Conservation (phyloP, 192 early-diverging fungal species). For the Backusella macrospora region DNA sequence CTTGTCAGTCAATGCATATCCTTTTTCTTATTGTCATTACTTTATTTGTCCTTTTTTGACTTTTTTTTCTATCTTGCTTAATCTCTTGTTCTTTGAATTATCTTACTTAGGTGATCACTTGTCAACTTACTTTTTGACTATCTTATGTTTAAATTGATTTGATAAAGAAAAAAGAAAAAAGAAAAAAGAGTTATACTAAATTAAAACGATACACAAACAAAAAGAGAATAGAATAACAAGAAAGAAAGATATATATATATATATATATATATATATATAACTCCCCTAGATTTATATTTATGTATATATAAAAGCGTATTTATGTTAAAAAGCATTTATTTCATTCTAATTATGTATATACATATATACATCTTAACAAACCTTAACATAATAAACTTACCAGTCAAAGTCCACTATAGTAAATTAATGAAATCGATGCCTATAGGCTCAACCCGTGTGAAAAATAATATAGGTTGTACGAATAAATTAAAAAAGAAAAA, state of each 20-base stretch:
- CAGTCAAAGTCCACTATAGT: not conserved
- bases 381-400: not conserved
- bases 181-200: not conserved
- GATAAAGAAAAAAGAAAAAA: not conserved
- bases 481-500: not conserved
- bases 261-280: not conserved
- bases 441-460: constrained; percentile 13
- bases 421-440: not conserved
- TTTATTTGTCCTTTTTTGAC: not conserved
- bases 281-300: not conserved
- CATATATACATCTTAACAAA: too few relatives aligned
- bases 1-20: constrained; percentile 14
- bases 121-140: not conserved
- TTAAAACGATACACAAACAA: not conserved
- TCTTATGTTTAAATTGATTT: not conserved
- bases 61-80: constrained; percentile 12
- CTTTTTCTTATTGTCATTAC: not conserved
- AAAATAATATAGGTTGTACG: not conserved
- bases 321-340: not conserved
- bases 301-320: not conserved
- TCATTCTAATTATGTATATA: too few relatives aligned
- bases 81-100: not conserved
- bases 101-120: constrained; percentile 1
- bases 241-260: not conserved
- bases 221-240: not conserved